Evolutionary conservation across 768 basidiomycete species (phyloP), one percentile per base, ranked within the genome.

Genomic region (Serendipita vermifera): DNA sequence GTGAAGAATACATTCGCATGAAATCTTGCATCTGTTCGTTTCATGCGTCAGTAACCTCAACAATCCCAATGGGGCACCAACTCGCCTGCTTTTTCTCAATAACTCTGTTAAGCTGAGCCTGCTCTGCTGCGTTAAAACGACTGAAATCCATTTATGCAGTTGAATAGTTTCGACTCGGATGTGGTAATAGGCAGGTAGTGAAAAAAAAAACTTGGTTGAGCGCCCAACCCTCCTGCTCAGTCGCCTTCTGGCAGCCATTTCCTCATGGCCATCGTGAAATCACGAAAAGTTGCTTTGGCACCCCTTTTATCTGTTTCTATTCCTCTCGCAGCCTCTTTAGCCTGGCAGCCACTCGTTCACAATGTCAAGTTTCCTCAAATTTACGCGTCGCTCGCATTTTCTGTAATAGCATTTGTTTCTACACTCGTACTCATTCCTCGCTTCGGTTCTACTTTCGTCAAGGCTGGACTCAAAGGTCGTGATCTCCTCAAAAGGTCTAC

Each of bases 111-210:
- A 99, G 90, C 68, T 92, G 89, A n/a, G 89, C 88, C 75, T 94
- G 90, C 69, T 97, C 94, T 60, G 90, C 80, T 26, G 80, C 67
- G 70, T 85, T 94, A 72, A 97, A 82, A 61, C 78, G 76, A 62
- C 90, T 91, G 67, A 96, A 88, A 70, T 96, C 92, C 92, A 94
- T 93, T n/a, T n/a, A n/a, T n/a, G n/a, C n/a, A n/a, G n/a, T n/a
- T n/a, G n/a, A n/a, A n/a, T 51, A 29, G 7, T 51, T 20, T 51
- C 24, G 46, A 31, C 22, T 9, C n/a, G n/a, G 24, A n/a, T 36
- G 35, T 9, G 35, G 35, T 9, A 36, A n/a, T 9, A 31, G 9
- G 15, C 15, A 13, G 27, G 46, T 51, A 31, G 15, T 27, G 46
- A 20, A n/a, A 26, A 26, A 41, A 20, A 17, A 41, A 41, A 41